phyloP scores from a whole-genome alignment of 1,284 basidiomycete genomes.

The Ustilago xerochloae region DNA sequence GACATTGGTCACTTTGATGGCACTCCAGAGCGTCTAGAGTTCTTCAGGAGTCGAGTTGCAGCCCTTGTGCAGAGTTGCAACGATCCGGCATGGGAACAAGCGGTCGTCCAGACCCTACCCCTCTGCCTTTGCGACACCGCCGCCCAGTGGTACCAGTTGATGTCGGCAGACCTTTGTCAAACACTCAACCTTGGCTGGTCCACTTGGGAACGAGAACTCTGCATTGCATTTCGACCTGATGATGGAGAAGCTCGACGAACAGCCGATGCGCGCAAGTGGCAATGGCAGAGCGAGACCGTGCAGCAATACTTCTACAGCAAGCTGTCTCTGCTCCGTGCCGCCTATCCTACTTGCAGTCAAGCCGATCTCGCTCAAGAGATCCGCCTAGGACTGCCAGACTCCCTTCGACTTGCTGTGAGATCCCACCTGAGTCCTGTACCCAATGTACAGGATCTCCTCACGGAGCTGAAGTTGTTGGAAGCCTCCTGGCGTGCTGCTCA shows the following conservation, averaged over 20 bases:
- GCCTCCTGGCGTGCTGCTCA: no score
- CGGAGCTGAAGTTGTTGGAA: no score
- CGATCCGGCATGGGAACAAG: not conserved
- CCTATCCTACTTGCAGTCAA: no score
- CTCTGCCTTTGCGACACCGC: no score
- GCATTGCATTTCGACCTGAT: not conserved
- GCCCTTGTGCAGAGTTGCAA: not conserved
- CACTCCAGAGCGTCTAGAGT: not conserved
- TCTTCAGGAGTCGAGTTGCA: not conserved
- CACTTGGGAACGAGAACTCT: not conserved
- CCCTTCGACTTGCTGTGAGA: no score
- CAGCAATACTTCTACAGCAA: not conserved
- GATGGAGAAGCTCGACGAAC: not conserved
- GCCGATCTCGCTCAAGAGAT: no score
- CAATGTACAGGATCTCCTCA: no score
- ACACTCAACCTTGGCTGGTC: not conserved
- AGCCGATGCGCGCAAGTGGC: not conserved
- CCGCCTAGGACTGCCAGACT: no score
- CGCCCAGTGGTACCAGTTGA: not conserved
- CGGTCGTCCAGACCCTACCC: not conserved
- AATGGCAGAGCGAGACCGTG: not conserved
- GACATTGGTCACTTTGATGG: not conserved
- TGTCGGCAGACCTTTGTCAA: not conserved
- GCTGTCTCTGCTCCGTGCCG: not conserved
- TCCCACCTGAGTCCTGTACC: no score